Evolutionary conservation across 2,329 filamentous ascomycete species (phyloP), one percentile per base, ranked within the genome.

Genomic region (Xylaria sp.): DNA sequence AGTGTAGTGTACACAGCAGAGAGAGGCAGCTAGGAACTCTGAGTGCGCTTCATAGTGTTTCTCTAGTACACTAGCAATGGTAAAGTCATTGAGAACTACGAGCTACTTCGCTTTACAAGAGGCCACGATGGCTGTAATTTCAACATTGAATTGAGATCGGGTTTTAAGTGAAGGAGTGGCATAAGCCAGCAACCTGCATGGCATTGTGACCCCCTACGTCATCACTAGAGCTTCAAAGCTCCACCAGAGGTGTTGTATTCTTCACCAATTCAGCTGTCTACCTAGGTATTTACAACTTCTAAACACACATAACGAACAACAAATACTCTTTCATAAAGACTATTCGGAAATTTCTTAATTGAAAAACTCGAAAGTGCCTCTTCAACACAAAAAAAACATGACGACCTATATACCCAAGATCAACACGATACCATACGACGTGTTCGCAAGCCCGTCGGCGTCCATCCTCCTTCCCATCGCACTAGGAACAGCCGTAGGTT

Each of bases 331-430:
- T 9, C 1, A 35, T 35, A 1, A 32, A 21, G 3, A 10, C 10
- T 3, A 35, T 35, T 54, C 2, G 8, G 18, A 48, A 18, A 23
- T 13, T 23, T 40, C 32, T 44, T 16, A 57, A 60, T 58, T 44
- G 13, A 27, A 18, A 44, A 18, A 6, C 13, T n/a, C 16, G n/a
- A n/a, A 18, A 44, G 16, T 4, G 6, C 18, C 5, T 44, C 2
- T 10, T 29, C 25, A 5, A 32, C 18, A 6, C 12, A 21, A 60
- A 68, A 60, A 68, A 18, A 85, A 70, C 53, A 97, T 96, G 93
- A 94, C 92, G 12, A 90, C 92, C 70, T 91, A 92, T 79, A 88
- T 96, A 69, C 90, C 92, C n/a, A 90, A 88, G 47, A 81, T 97
- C 71, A 94, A 65, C 71, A 93, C 72, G 54, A 85, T 97, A 21